Evolutionary conservation across 345 rosid species (phyloP), one percentile per base, ranked within the genome.

Genomic region (Reutealis trisperma): DNA sequence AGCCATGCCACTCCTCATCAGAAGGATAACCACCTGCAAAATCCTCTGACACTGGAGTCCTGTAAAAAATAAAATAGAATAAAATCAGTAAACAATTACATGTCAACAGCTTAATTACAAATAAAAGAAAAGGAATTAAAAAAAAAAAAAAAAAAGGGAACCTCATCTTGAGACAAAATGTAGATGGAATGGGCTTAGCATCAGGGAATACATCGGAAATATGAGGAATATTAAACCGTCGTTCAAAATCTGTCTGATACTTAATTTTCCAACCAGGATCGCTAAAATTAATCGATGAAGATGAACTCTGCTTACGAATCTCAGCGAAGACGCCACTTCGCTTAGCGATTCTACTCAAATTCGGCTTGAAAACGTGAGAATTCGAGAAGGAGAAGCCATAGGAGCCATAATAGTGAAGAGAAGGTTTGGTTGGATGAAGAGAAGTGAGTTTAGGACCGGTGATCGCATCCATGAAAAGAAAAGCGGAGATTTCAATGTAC

Each of bases 1-100:
- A 94, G 54, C 99, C 98, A 68, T 94, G 94, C 97, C 99, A 96
- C 76, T 92, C 89, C 78, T 92, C 98, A 79, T 96, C 98, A 21
- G 97, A 91, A 0, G 98, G 98, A 69, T 94, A 96, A 24, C 93
- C 94, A 34, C 85, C 92, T 0, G 83, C 86, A 70, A 92, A 91
- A n/a, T 88, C 89, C 75, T 82, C 97, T 24, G 81, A 82, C 8
- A 87, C 75, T 5, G 97, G 97, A 76, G 93, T 86, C 88, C 97
- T 92, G 83, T 32, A 52, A 63, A 6, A 66, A 3, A 37, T 22
- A 15, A 55, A 51, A 72, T 8, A 32, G 61, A 58, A 22, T 11
- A 47, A 4, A 47, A 64, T 49, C 58, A 76, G 62, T 10, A 47
- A 45, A 5, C 59, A 54, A 16, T 1, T 6, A 6, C 52, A 4